A percentile compares a stretch with the other conserved stretches of the same genome.
Evolutionary conservation across 441 rosid species (phyloP).

Genomic region (Eruca vesicaria): DNA sequence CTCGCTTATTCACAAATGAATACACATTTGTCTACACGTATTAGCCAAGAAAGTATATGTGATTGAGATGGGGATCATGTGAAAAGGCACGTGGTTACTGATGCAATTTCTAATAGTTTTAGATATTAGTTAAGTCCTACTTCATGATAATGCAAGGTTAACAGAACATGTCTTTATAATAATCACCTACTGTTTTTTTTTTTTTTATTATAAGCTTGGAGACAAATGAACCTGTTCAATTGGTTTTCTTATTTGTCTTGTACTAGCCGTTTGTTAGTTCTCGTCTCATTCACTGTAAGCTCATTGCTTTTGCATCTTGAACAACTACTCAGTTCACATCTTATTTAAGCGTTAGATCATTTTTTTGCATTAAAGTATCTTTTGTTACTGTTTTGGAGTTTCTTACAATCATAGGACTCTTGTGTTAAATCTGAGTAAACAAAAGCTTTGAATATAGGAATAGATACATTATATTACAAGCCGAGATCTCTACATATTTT

Average conservation of each 20-base stretch:
- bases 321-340: background rate
- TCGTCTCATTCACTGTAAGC: background rate
- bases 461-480: background rate
- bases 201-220: background rate
- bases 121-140: constrained; percentile 6
- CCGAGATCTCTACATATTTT: background rate
- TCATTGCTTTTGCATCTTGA: background rate
- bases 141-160: constrained; percentile 23
- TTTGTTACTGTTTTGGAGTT: background rate
- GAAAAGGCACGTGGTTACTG: constrained; percentile 29
- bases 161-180: constrained; percentile 14
- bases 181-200: constrained; percentile 1
- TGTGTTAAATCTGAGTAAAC: no score
- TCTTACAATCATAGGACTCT: background rate
- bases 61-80: constrained; percentile 24
- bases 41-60: background rate
- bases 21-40: constrained; percentile 16
- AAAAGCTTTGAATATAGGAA: background rate
- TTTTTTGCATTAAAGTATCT: background rate
- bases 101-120: constrained; percentile 2
- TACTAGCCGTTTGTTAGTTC: background rate
- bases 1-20: background rate
- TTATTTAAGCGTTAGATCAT: background rate
- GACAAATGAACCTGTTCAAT: background rate
- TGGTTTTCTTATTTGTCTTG: no score